Conservation (phyloP, 495 filamentous ascomycete species). For the Penicillium odoratum region DNA sequence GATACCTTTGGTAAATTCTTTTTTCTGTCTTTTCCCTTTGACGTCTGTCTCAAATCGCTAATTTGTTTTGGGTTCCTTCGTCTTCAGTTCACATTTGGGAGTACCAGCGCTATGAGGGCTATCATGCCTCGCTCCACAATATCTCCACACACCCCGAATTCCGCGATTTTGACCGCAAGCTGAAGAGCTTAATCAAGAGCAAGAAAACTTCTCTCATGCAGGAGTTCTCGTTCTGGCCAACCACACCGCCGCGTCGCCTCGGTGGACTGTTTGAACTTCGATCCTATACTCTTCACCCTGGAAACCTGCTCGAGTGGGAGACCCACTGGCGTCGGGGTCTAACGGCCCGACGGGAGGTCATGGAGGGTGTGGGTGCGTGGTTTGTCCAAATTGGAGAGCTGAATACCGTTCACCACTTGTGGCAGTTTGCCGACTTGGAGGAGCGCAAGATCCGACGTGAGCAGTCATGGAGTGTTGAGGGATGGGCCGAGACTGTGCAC, state of each 20-base stretch:
- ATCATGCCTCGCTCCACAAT: conserved; percentile 84
- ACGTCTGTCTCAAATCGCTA: background rate
- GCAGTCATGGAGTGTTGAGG: conserved; percentile 92
- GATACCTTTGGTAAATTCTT: conserved; percentile 81
- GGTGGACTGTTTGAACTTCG: conserved; percentile 95
- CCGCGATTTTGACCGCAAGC: conserved; percentile 74
- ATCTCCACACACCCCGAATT: conserved; percentile 80
- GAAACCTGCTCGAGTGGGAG: conserved; percentile 97
- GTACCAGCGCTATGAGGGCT: conserved; percentile 95
- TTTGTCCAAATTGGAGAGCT: conserved; percentile 97
- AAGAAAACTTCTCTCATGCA: conserved; percentile 96
- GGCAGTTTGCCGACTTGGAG: conserved; percentile 97
- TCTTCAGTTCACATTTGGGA: conserved; percentile 92
- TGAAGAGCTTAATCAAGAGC: conserved; percentile 74
- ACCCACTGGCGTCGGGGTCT: conserved; percentile 95
- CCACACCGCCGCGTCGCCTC: conserved; percentile 81
- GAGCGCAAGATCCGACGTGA: conserved; percentile 89
- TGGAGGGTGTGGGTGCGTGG: conserved; percentile 99
- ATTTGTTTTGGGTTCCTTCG: background rate
- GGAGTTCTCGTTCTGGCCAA: conserved; percentile 99
- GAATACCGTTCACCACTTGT: conserved; percentile 96
- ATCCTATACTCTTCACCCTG: conserved; percentile 94
- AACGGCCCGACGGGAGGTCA: conserved; percentile 86
- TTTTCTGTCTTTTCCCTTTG: background rate
- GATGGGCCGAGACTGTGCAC: conserved; percentile 97